phyloP scores from a whole-genome alignment of 768 basidiomycete genomes.

The Leccinum boreale region DNA sequence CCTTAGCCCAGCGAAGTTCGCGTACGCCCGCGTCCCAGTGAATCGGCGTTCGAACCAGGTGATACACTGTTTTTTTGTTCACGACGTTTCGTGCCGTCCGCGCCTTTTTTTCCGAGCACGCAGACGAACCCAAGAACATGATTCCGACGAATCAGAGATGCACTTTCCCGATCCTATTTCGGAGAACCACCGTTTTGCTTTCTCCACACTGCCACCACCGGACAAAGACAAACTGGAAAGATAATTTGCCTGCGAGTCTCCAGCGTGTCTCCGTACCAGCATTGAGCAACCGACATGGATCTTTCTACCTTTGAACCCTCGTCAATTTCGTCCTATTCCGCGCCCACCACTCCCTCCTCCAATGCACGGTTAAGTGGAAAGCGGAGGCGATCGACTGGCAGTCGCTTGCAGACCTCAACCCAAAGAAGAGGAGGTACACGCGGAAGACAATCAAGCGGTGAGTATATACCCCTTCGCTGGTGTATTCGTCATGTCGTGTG shows the following conservation, averaged over 20 bases:
- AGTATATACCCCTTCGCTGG: not conserved
- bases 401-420: not conserved
- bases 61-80: too few relatives aligned
- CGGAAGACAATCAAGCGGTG: not conserved
- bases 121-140: too few relatives aligned
- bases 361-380: not conserved
- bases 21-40: too few relatives aligned
- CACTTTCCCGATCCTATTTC: too few relatives aligned
- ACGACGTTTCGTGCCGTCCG: too few relatives aligned
- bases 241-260: slow-evolving; percentile 13
- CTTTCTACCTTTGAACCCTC: slow-evolving; percentile 13
- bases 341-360: slow-evolving; percentile 4
- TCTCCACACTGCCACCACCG: too few relatives aligned
- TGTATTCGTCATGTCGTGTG: not conserved
- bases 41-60: too few relatives aligned
- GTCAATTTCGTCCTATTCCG: slow-evolving; percentile 23
- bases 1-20: too few relatives aligned
- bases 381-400: not conserved
- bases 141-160: too few relatives aligned
- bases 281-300: slow-evolving; percentile 23
- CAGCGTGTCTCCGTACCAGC: slow-evolving; percentile 25
- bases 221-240: slow-evolving; percentile 8
- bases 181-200: too few relatives aligned
- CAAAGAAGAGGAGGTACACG: not conserved
- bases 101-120: too few relatives aligned